Base-by-base conservation (phyloP, 208 protist genomes). In the Crithidia acanthocephali region DNA sequence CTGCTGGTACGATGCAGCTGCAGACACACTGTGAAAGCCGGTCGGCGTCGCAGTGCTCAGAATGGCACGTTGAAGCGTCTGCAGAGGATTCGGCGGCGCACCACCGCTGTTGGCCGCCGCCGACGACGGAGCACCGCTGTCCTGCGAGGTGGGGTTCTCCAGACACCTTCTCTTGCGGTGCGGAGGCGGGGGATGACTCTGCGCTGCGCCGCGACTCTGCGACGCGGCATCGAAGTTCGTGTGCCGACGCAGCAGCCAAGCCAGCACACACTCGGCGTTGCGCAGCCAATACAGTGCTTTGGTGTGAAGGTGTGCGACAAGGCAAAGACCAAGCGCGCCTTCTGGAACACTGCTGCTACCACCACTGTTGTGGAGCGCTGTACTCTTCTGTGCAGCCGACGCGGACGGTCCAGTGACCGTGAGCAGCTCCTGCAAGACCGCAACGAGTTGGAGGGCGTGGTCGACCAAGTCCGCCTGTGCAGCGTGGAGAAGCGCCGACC, bases 231-330 rank as follows among this genome's bases (percentile, higher is more conserved):
- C 62, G 37, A 76, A 68, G 35, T 56, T 47, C 23, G 45, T 48
- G 9, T 81, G 63, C 2, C 65, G 76, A 3, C 52, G 70, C 65
- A 81, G 55, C 51, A 77, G 47, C 76, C 68, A 81, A 28, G 61
- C 33, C 70, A 81, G 30, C 37, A 81, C 59, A 35, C 76, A 74
- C 59, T 81, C 76, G 15, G 70, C 59, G 50, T 76, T 81, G 35
- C 42, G 66, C 48, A 74, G 74, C 74, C 74, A 79, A 15, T 18
- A 59, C 8, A 56, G 25, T 1, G 67, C 30, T n/a, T 64, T 53
- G 47, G 16, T 16, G 23, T 74, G 67, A 27, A 78, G 52, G 4
- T 45, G 68, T 2, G 47, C 3, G 53, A 44, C 30, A 7, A 25
- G 37, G 2, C 33, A 16, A 9, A 40, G 37, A 23, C 25, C n/a